Percentiles rank a stretch among this genome's conserved stretches.
Conservation (phyloP, 2,329 filamentous ascomycete genomes). For the Allantophomopsis lycopodina region DNA sequence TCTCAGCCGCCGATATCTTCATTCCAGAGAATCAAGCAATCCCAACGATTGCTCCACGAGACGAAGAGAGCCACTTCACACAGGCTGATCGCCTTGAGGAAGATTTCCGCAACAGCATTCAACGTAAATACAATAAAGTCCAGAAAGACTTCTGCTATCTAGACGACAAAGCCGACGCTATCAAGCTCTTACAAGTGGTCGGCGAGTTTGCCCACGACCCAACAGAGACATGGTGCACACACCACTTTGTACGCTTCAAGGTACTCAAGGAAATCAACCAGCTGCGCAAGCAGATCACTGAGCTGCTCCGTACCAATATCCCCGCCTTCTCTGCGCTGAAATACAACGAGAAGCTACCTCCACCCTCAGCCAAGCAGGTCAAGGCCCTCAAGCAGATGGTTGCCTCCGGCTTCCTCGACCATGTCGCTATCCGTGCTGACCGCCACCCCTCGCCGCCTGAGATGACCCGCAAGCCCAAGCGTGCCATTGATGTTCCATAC, state of each 20-base stretch:
- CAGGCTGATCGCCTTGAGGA: constrained; percentile 61
- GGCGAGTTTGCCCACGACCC: constrained; percentile 72
- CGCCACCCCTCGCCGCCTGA: constrained; percentile 62
- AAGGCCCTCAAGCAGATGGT: constrained; percentile 81
- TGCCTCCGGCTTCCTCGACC: constrained; percentile 85
- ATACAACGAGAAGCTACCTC: constrained; percentile 40
- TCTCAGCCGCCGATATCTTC: constrained; percentile 83
- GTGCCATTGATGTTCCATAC: constrained; percentile 90
- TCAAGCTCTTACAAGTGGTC: constrained; percentile 81
- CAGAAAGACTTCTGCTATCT: constrained; percentile 69
- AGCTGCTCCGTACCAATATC: constrained; percentile 65
- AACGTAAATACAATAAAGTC: constrained; percentile 50
- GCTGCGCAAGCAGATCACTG: constrained; percentile 69
- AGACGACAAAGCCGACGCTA: constrained; percentile 73
- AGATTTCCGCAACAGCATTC: constrained; percentile 49
- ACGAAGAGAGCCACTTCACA: constrained; percentile 38
- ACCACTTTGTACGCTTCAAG: constrained; percentile 79
- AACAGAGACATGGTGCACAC: constrained; percentile 60
- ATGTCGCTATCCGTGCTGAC: constrained; percentile 85
- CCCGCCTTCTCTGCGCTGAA: constrained; percentile 45
- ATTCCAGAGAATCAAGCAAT: constrained; percentile 69
- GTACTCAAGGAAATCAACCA: constrained; percentile 76
- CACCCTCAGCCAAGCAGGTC: constrained; percentile 53
- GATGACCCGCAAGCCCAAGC: constrained; percentile 52
- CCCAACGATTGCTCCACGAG: constrained; percentile 34